A percentile compares a stretch with the other conserved stretches of the same genome.
Evolutionary conservation across 1,284 basidiomycete species (phyloP).

Genomic region (Vanrija sp.): DNA sequence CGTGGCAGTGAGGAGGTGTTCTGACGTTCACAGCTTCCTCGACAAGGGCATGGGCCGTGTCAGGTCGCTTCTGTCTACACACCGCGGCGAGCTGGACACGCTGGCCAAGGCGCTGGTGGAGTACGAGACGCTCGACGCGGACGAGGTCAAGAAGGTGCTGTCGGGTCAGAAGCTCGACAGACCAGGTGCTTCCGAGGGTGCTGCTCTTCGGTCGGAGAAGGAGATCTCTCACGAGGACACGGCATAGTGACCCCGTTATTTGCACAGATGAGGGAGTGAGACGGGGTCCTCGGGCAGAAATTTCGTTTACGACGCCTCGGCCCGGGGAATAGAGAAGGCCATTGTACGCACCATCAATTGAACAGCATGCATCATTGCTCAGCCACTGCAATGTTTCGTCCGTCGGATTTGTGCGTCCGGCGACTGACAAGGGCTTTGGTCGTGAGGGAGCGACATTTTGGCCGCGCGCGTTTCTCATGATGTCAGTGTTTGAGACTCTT

Average conservation of each 20-base stretch:
- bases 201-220: slow-evolving; percentile 25
- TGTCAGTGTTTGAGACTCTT: too few relatives aligned
- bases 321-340: too few relatives aligned
- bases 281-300: too few relatives aligned
- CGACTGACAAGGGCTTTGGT: too few relatives aligned
- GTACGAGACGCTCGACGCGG: slow-evolving; percentile 83
- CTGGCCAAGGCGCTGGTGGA: slow-evolving; percentile 84
- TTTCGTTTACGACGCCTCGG: too few relatives aligned
- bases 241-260: slow-evolving; percentile 20
- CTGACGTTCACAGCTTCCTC: slow-evolving; percentile 58
- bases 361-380: too few relatives aligned
- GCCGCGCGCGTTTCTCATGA: too few relatives aligned
- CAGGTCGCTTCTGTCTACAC: slow-evolving; percentile 62
- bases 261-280: background rate
- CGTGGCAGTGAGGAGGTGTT: slow-evolving; percentile 19
- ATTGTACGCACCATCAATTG: too few relatives aligned
- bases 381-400: too few relatives aligned
- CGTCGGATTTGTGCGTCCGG: too few relatives aligned
- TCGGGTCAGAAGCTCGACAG: slow-evolving; percentile 65
- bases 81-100: slow-evolving; percentile 75
- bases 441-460: too few relatives aligned
- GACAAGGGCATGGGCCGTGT: slow-evolving; percentile 70
- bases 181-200: slow-evolving; percentile 21
- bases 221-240: slow-evolving; percentile 16
- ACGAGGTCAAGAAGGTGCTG: slow-evolving; percentile 81